phyloP scores from a whole-genome alignment of 306 rosid species.

The Rubus parviflorus region DNA sequence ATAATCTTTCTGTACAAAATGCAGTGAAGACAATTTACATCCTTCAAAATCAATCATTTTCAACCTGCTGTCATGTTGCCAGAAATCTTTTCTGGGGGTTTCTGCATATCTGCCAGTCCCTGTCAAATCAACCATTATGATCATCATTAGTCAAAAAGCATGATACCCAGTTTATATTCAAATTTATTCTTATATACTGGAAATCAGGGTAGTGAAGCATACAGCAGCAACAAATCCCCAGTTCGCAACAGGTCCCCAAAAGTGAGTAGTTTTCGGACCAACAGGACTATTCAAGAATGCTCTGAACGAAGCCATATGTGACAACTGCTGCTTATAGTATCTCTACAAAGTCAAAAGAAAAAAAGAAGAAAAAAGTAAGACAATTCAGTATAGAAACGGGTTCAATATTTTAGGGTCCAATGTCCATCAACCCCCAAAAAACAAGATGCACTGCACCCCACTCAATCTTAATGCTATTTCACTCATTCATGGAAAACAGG shows the following conservation, averaged over 20 bases:
- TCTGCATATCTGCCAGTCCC: conserved; percentile 88
- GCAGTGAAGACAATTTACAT: background rate
- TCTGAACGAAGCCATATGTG: conserved; percentile 67
- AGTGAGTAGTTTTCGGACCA: conserved; percentile 95
- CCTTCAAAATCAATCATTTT: conserved; percentile 12
- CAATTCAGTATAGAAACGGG: background rate
- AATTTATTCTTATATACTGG: background rate
- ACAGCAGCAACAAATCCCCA: conserved; percentile 98
- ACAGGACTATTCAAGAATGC: conserved; percentile 88
- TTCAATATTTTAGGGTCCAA: background rate
- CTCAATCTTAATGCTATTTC: background rate
- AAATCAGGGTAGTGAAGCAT: conserved; percentile 34
- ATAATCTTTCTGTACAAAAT: conserved; percentile 3
- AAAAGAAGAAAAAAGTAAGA: background rate
- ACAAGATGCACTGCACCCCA: background rate
- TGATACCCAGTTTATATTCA: background rate
- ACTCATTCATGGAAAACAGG: background rate
- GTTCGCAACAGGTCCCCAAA: conserved; percentile 98
- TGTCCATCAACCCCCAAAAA: background rate
- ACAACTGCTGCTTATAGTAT: background rate
- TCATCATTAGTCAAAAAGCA: background rate
- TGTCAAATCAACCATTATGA: conserved; percentile 19
- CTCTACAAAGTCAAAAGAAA: background rate
- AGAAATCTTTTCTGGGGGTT: conserved; percentile 95
- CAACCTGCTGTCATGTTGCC: conserved; percentile 95